phyloP scores from a whole-genome alignment of 768 basidiomycete species.

The Boletus subcaerulescens region DNA sequence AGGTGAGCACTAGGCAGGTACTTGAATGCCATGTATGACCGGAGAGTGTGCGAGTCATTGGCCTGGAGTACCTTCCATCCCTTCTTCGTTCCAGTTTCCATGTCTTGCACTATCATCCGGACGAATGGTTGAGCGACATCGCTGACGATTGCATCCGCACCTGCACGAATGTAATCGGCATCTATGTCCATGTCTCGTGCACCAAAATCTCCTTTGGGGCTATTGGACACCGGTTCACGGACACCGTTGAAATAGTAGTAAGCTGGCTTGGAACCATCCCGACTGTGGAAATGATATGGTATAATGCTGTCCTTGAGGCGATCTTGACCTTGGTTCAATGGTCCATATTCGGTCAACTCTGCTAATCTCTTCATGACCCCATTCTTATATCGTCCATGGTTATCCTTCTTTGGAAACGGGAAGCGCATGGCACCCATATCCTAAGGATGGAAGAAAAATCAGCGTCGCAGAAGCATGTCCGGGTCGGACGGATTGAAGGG shows the following conservation, averaged over 20 bases:
- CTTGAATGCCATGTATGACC: slow-evolving; percentile 20
- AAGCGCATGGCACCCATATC: slow-evolving; percentile 43
- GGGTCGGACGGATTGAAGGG: not conserved
- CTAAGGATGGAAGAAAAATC: not conserved
- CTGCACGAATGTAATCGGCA: slow-evolving; percentile 13
- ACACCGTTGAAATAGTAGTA: slow-evolving; percentile 9
- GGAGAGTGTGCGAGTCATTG: slow-evolving; percentile 28
- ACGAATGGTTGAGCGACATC: slow-evolving; percentile 20
- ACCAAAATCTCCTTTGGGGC: not conserved
- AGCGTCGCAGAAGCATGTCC: not conserved
- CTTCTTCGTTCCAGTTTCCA: slow-evolving; percentile 11
- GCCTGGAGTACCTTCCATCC: slow-evolving; percentile 30
- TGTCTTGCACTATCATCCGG: slow-evolving; percentile 14
- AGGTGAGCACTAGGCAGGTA: slow-evolving; percentile 20
- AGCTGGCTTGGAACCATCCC: slow-evolving; percentile 9
- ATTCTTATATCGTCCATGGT: slow-evolving; percentile 12
- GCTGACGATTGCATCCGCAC: slow-evolving; percentile 14
- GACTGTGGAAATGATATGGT: slow-evolving; percentile 16
- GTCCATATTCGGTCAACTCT: slow-evolving; percentile 28
- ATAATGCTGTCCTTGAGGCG: slow-evolving; percentile 18
- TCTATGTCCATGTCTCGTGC: slow-evolving; percentile 7
- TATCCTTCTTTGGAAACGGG: slow-evolving; percentile 19
- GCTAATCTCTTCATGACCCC: slow-evolving; percentile 32
- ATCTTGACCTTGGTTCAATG: slow-evolving; percentile 20
- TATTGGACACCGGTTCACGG: not conserved